Evolutionary conservation across 768 basidiomycete species (phyloP), one percentile per base, ranked within the genome.

Genomic region (Tylopilus vinaceipallidus): DNA sequence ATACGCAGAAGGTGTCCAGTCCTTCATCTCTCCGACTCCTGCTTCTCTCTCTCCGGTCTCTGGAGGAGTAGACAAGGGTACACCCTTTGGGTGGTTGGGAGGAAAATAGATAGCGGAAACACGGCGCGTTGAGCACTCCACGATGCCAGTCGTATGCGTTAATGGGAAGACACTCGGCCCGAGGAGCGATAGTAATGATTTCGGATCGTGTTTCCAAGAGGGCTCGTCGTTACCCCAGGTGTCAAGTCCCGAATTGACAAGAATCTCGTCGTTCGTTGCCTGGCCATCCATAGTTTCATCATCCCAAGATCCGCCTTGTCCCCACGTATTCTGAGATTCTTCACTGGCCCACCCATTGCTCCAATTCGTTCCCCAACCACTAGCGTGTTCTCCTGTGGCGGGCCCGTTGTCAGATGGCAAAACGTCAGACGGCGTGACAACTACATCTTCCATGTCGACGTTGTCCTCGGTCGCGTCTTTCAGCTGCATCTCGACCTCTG

Each of bases 121-220:
- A 27, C 77, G 74, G 11, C 88, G 75, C 47, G 83, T 77, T 1
- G 83, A 83, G 29, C 71, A 75, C 66, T 90, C 88, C 45, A 86
- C 79, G 41, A 87, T 66, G 9, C 84, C 85, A 2, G 82, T 73
- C 6, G 73, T 75, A 57, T 88, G 86, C 0, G 86, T 86, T 45
- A 77, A 57, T 0, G 85, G 80, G 30, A 88, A 65, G 6, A 67
- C 62, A 12, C 77, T 80, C 3, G 80, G 79, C 0, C 84, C 87
- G 6, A 88, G 64, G 35, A 80, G 59, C 5, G 68, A 56, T 35
- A 71, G 47, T 32, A 82, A 62, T n/a, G 62, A 55, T 4, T 43
- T 10, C 10, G 51, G 30, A 6, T 63, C 59, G 16, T 51, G 55
- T n/a, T 17, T 51, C 67, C 67, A 70, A 2, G 65, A 51, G 3